Evolutionary conservation across 2,329 filamentous ascomycete genomes (phyloP), one percentile per base, ranked within the genome.

Genomic region (Colletotrichum coccodes): DNA sequence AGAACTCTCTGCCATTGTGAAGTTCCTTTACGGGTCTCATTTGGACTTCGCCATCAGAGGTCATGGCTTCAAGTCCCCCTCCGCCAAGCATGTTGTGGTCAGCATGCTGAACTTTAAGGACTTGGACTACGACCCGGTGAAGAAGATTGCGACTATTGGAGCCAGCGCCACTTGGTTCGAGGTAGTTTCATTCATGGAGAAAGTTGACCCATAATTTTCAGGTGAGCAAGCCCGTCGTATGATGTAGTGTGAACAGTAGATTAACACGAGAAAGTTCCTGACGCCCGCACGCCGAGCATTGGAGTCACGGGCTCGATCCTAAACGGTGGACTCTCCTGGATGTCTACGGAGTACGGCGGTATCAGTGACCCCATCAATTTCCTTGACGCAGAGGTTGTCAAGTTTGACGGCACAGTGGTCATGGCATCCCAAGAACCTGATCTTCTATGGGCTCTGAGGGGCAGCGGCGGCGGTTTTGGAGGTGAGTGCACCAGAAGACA

Each of bases 1-100:
- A 2, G 57, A 54, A 18, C 30, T 65, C 1, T n/a, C 47, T 3
- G 18, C 30, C 18, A 54, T 61, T 11, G 16, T 65, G 8, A 36
- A 40, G 9, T 66, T 62, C 28, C 38, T 66, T 5, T 66, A 61
- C 42, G 21, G 21, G 2, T 62, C 64, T 1, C 5, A 56, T 12
- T 40, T 66, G 26, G 64, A 62, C 11, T 66, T 65, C 26, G 57
- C 12, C 6, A 61, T 65, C 32, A 49, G 64, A 16, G 57, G 58
- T 3, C 64, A 62, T 34, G 64, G 64, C n/a, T 66, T 66, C 64
- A 62, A 66, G 16, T 61, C 64, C 3, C 64, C 64, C 8, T 63
- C 59, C 7, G 50, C 59, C 28, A 58, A 46, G 18, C 16, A 63
- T 18, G 64, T 63, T 0, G 52, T 67, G 9, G 11, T 63, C 21